These are phyloP conservation scores for Backusella parvicylindrica DNA, from an alignment of 192 early-diverging fungal species.

Conservation along the genomic window DNA sequence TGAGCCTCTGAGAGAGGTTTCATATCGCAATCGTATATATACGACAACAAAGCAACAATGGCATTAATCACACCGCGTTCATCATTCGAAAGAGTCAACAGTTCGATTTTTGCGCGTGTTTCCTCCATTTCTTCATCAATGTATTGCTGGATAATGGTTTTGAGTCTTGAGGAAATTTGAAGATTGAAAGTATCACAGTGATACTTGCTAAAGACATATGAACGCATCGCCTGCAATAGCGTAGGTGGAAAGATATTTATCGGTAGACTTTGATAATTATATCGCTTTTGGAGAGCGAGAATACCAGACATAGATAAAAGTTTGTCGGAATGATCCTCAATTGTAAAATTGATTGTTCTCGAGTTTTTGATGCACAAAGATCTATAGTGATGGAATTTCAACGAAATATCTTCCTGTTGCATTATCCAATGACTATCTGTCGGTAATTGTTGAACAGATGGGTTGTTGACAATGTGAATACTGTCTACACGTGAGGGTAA, in stretches of 20 bases:
- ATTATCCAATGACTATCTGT: slow-evolving; percentile 1
- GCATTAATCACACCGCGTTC: neutral
- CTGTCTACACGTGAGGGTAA: neutral
- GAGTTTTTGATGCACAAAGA: neutral
- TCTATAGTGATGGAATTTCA: slow-evolving; percentile 1
- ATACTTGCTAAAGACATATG: too few relatives aligned
- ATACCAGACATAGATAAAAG: slow-evolving; percentile 15
- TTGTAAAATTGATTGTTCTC: neutral
- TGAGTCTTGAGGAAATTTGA: too few relatives aligned
- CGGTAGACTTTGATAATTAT: neutral
- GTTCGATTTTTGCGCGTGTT: too few relatives aligned
- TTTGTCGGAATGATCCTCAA: neutral
- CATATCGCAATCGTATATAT: slow-evolving; percentile 8
- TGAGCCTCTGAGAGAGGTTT: slow-evolving; percentile 5
- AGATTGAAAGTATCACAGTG: too few relatives aligned
- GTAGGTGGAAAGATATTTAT: too few relatives aligned
- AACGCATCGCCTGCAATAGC: too few relatives aligned
- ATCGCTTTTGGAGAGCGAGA: slow-evolving; percentile 4
- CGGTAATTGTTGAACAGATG: neutral
- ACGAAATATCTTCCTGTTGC: neutral
- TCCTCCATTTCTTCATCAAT: too few relatives aligned
- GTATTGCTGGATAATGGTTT: too few relatives aligned
- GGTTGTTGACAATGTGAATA: neutral
- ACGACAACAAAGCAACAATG: neutral
- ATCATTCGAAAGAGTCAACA: too few relatives aligned